Evolutionary conservation across 164 flowering plant species (phyloP), one percentile per base, ranked within the genome.

Genomic region (Piper longum): DNA sequence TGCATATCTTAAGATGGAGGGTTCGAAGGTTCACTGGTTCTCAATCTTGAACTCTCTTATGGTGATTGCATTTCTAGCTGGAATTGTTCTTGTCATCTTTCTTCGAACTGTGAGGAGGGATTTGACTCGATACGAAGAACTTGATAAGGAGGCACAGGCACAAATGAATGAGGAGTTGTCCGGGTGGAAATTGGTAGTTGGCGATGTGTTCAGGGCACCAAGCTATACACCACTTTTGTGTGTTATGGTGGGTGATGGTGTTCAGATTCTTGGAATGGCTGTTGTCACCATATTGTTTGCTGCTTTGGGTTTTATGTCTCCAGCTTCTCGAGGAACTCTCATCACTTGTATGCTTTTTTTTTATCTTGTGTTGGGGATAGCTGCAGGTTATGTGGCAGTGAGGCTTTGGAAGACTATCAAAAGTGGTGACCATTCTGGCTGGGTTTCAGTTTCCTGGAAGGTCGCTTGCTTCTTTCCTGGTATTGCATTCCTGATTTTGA

Each of bases 131-230:
- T 88, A 88, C 71, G 96, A 88, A 73, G 92, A 88, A 74, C 82
- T 88, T 44, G 96, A 88, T 73, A 86, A 86, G 82, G 96, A 88
- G 73, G 92, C 92, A 52, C 95, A 88, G 70, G 91, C 95, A 43
- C 91, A 84, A 74, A 88, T 88, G 91, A 86, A 85, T 56, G 96
- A 88, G 79, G 96, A 88, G 78, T 70, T 88, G 56, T 86, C 92
- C 2, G 96, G 96, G 12, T 88, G 96, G 96, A 88, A 88, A 72
- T 87, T 88, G 65, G 92, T 86, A 51, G 96, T 88, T 5, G 92
- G 81, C 6, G 96, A 88, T 80, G 92, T 86, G 55, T 88, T 88
- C 72, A 82, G 92, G 43, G 83, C 90, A 43, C 96, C 92, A n/a
- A 58, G 60, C 39, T 69, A 79, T 70, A 67, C 92, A 7, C 45